Conservation (phyloP, 2,329 filamentous ascomycete genomes). For the Aspergillus pseudoviridinutans region DNA sequence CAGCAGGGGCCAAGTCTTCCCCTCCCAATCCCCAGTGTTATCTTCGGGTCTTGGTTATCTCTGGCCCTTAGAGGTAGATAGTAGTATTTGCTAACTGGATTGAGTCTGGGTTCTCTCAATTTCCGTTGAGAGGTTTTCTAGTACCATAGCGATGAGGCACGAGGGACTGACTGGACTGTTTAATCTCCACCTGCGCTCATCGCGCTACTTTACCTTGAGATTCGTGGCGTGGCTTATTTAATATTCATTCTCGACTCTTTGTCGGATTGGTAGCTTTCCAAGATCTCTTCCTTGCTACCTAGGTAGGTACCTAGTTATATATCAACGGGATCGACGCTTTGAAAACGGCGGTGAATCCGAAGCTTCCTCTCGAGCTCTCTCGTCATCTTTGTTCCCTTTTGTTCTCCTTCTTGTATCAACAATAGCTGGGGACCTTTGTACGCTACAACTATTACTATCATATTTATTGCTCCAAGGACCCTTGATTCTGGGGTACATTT, state of each 20-base stretch:
- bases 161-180: too few relatives aligned
- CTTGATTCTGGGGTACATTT: background rate
- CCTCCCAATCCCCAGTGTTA: background rate
- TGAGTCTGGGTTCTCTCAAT: background rate
- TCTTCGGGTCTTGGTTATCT: background rate
- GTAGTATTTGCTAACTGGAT: background rate
- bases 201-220: background rate
- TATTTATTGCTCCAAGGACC: background rate
- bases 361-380: background rate
- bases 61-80: background rate
- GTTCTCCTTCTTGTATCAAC: background rate
- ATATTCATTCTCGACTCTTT: background rate
- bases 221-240: background rate
- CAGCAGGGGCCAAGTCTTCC: background rate
- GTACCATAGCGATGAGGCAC: too few relatives aligned
- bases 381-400: background rate
- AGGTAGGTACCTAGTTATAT: background rate
- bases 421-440: background rate
- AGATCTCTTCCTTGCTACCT: background rate
- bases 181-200: background rate
- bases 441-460: background rate
- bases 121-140: background rate
- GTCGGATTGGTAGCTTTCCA: background rate
- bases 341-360: background rate
- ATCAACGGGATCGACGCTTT: background rate